Conservation (phyloP, 345 rosid species). For the Eucalyptus marginata region DNA sequence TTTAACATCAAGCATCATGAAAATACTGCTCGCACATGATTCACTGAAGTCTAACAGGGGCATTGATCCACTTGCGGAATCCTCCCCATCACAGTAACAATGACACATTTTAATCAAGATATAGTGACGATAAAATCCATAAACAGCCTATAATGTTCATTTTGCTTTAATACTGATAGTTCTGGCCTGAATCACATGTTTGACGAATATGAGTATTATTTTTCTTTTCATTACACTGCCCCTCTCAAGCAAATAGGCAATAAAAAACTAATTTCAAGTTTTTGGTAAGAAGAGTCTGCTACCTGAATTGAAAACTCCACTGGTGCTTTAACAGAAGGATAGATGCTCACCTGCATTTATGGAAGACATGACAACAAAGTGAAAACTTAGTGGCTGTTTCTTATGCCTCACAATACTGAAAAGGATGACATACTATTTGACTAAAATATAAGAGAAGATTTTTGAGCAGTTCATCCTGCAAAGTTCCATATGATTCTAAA, state of each 20-base stretch:
- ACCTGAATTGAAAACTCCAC: constrained; percentile 83
- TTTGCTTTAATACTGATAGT: not conserved
- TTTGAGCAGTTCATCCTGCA: not conserved
- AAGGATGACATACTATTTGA: not conserved
- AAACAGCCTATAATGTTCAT: not conserved
- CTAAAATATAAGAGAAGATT: not conserved
- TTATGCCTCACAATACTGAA: not conserved
- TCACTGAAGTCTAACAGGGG: not conserved
- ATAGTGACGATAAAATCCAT: not conserved
- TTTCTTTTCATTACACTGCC: not conserved
- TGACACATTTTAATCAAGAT: not conserved
- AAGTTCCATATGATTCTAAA: not conserved
- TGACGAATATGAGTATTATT: not conserved
- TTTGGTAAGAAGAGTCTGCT: not conserved
- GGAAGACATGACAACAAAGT: not conserved
- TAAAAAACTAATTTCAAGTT: not conserved
- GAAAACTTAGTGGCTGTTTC: not conserved
- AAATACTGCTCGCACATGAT: not conserved
- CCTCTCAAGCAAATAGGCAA: not conserved
- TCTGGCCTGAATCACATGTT: not conserved
- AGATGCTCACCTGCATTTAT: constrained; percentile 58
- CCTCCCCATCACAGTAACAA: not conserved
- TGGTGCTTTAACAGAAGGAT: constrained; percentile 88
- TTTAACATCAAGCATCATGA: not conserved
- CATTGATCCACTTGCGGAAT: not conserved